Conservation (phyloP, 495 filamentous ascomycete species). For the Parmelia sp. region DNA sequence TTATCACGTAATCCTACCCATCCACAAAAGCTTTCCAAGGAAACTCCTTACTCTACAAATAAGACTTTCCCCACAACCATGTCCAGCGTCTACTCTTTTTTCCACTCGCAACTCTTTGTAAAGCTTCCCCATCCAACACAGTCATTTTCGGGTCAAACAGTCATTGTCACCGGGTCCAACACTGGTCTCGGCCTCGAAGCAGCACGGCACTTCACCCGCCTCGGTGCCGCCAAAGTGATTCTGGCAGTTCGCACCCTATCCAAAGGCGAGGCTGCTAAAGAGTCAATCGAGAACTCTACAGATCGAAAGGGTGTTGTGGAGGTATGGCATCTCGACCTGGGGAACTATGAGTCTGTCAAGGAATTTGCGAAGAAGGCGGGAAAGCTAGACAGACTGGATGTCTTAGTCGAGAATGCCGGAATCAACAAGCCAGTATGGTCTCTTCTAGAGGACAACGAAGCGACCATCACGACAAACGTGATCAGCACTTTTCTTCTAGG, state of each 20-base stretch:
- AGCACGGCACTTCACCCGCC: slow-evolving; percentile 37
- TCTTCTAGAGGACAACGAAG: slow-evolving; percentile 35
- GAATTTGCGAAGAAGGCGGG: slow-evolving; percentile 29
- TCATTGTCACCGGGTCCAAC: slow-evolving; percentile 50
- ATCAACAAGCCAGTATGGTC: slow-evolving; percentile 23
- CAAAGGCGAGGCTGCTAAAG: slow-evolving; percentile 39
- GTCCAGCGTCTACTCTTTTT: no score
- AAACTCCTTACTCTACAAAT: no score
- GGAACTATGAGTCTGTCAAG: slow-evolving; percentile 33
- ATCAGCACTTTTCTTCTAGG: slow-evolving; percentile 39
- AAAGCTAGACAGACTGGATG: slow-evolving; percentile 31
- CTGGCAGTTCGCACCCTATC: slow-evolving; percentile 39
- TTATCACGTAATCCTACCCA: no score
- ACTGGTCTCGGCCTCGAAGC: slow-evolving; percentile 44
- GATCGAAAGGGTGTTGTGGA: slow-evolving; percentile 31
- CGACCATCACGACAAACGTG: slow-evolving; percentile 40
- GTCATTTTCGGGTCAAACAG: slow-evolving; percentile 36
- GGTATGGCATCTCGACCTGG: slow-evolving; percentile 36
- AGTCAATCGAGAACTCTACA: slow-evolving; percentile 30
- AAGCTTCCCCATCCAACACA: slow-evolving; percentile 31
- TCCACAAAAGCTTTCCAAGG: no score
- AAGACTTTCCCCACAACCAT: no score
- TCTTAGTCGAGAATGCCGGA: slow-evolving; percentile 35
- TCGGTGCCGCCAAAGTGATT: slow-evolving; percentile 38
- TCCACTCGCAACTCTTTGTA: slow-evolving; percentile 44